phyloP scores from a whole-genome alignment of 176 grass and related monocot species.

The Guadua angustifolia region DNA sequence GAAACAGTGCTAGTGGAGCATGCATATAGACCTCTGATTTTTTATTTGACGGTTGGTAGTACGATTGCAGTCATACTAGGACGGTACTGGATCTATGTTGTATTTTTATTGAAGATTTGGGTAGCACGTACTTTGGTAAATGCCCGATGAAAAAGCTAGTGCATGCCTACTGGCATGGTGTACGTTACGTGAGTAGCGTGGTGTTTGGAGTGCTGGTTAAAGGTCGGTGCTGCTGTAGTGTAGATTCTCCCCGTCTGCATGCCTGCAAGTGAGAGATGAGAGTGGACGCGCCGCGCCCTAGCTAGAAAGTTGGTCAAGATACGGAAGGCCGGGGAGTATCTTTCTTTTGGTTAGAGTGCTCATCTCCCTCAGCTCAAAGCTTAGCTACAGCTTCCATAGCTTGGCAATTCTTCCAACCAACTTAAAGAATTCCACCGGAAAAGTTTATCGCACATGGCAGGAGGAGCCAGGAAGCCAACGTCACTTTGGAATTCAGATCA shows the following conservation, averaged over 20 bases:
- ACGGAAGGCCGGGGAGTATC: constrained; percentile 38
- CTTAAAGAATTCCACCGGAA: constrained; percentile 29
- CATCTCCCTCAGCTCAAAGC: constrained; percentile 10
- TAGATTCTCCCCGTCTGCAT: constrained; percentile 34
- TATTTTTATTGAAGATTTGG: constrained; percentile 36
- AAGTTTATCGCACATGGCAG: constrained; percentile 38
- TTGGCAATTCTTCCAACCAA: neutral
- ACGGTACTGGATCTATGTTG: no score
- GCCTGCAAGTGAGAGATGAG: neutral
- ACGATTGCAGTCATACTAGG: no score
- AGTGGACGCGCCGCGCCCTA: neutral
- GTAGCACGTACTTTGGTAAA: constrained; percentile 45
- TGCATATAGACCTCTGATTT: no score
- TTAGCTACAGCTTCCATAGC: neutral
- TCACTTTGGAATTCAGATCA: neutral
- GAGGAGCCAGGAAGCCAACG: neutral
- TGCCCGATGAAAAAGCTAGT: constrained; percentile 2
- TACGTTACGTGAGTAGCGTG: neutral
- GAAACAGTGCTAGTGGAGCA: no score
- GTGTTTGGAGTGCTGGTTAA: neutral
- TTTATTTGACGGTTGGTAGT: no score
- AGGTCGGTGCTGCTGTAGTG: neutral
- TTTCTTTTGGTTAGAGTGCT: constrained; percentile 29
- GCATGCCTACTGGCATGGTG: no score
- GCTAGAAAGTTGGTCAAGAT: constrained; percentile 45